Evolutionary conservation across 345 rosid genomes (phyloP).

Genomic region (Camelina laxa): DNA sequence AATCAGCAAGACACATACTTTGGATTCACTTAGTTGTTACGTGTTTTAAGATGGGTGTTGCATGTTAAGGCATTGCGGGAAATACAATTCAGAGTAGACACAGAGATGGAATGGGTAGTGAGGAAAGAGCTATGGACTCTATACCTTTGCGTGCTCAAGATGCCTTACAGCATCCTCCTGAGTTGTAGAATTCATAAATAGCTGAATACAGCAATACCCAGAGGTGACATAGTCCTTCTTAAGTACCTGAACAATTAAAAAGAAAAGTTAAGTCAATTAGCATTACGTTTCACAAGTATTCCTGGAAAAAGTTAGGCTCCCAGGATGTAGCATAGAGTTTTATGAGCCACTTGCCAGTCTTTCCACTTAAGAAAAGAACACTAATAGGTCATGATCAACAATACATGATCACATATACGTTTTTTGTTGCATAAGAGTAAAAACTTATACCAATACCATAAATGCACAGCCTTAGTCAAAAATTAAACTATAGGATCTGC

Average conservation of each 20-base stretch:
- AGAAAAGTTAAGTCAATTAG: neutral
- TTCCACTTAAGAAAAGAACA: constrained; percentile 23
- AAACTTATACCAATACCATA: neutral
- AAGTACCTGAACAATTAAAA: constrained; percentile 65
- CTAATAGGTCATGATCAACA: constrained; percentile 14
- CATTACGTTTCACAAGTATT: constrained; percentile 19
- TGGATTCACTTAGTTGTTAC: constrained; percentile 3
- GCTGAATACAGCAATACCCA: constrained; percentile 93
- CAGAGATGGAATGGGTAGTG: constrained; percentile 29
- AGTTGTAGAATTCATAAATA: constrained; percentile 85
- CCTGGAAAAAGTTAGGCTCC: neutral
- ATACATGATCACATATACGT: neutral
- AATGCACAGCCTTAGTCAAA: constrained; percentile 11
- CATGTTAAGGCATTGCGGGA: neutral
- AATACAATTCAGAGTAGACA: constrained; percentile 14
- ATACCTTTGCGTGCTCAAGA: constrained; percentile 90
- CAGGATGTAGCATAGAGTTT: constrained; percentile 19
- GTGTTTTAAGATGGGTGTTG: neutral
- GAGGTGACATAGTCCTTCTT: constrained; percentile 95
- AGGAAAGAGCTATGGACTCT: constrained; percentile 18
- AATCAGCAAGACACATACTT: constrained; percentile 21
- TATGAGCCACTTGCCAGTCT: constrained; percentile 10
- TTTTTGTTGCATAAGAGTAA: constrained; percentile 1
- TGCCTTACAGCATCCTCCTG: constrained; percentile 93
- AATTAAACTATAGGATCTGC: constrained; percentile 12